Percentiles rank a stretch among this genome's conserved stretches.
Conservation (phyloP, 345 rosid species). For the Iberis pinnata region DNA sequence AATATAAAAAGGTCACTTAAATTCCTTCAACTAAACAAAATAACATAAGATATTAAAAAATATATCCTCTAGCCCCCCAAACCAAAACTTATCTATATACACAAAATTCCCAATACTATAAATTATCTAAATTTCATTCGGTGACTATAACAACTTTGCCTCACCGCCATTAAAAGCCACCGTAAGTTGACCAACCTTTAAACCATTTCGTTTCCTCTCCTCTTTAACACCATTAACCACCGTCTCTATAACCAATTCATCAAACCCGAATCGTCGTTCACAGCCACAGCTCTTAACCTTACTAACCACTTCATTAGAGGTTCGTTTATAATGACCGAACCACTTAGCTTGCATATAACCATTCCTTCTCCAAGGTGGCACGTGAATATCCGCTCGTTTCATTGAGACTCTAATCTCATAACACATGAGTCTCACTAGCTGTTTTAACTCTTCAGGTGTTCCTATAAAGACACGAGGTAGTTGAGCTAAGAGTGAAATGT, state of each 20-base stretch:
- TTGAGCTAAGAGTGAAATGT: constrained; percentile 34
- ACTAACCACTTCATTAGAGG: constrained; percentile 34
- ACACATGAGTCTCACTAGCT: constrained; percentile 60
- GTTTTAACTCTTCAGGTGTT: constrained; percentile 47
- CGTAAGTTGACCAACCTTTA: constrained; percentile 25
- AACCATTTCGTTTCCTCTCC: constrained; percentile 2
- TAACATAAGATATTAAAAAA: too few species aligned
- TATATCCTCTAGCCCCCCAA: too few species aligned
- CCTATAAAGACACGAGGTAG: constrained; percentile 51
- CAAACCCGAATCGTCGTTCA: constrained; percentile 19
- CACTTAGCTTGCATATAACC: constrained; percentile 79
- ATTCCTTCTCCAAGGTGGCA: constrained; percentile 85
- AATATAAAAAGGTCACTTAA: too few species aligned
- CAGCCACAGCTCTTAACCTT: constrained; percentile 21
- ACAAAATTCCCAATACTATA: too few species aligned
- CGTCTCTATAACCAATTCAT: not conserved
- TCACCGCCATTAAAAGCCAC: constrained; percentile 16
- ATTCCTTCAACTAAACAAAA: too few species aligned
- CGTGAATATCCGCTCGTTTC: constrained; percentile 36
- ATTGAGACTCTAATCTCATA: constrained; percentile 47
- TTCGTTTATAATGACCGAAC: constrained; percentile 62
- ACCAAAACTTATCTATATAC: not conserved
- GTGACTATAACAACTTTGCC: not conserved
- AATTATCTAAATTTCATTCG: too few species aligned
- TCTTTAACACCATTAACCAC: not conserved